Evolutionary conservation across 352 stramenopile genomes (phyloP), one percentile per base, ranked within the genome.

Genomic region (Chrysophaeum taylorii): DNA sequence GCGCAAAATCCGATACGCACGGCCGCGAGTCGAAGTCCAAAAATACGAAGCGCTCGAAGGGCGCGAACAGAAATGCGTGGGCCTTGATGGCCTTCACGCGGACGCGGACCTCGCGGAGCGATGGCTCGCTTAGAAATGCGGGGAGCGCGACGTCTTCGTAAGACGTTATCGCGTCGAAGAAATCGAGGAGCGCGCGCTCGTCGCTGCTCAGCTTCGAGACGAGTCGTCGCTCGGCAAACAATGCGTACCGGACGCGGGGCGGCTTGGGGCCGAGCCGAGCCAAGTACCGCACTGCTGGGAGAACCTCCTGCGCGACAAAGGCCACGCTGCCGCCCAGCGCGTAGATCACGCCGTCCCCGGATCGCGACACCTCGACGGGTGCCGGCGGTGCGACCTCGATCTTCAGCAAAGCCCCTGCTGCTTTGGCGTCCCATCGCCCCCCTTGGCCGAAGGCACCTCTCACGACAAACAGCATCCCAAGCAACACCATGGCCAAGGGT

Each of bases 11-110:
- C 5, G 15, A 43, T 5, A 16, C 23, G 36, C 57, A 66, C 9
- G 57, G 57, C n/a, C 57, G 31, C 9, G 31, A 43, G 36, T 66
- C 57, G 27, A 66, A 66, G 36, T 66, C 57, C 16, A 66, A 25
- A 25, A 45, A 66, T 23, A 66, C 57, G 35, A 66, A 45, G 57
- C 57, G 57, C 35, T 45, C 35, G 35, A 66, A 66, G 33, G 57
- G 57, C 33, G 31, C 35, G 33, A 42, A 45, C 33, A 45, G 21
- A 18, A 66, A 33, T 1, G 57, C 57, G 12, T 27, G 18, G 14
- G 27, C 14, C 57, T 66, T 66, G 33, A 66, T 18, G 33, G 31
- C 5, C 57, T 66, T 66, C 16, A 66, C 57, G 2, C 35, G 57
- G 7, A 66, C 16, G 5, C 27, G 14, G 7, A 31, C 33, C 23